Conservation (phyloP, 352 stramenopile species). For the Phytopythium helicoides region DNA sequence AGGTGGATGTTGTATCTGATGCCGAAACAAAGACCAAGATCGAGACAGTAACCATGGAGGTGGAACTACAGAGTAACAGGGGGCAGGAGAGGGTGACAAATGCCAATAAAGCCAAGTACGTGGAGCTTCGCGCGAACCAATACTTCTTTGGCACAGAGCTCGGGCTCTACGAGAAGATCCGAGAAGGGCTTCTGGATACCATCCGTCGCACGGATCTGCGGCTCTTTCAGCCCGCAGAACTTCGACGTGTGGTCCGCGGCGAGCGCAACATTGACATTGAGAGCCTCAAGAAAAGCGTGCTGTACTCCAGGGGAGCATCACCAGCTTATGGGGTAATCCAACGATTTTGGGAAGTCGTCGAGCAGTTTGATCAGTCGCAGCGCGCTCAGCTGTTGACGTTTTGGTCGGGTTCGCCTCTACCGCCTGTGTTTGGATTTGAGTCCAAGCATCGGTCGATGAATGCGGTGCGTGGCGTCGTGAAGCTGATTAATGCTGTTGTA, state of each 20-base stretch:
- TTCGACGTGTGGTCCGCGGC: slow-evolving; percentile 45
- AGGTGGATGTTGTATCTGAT: slow-evolving; percentile 31
- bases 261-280: slow-evolving; percentile 52
- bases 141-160: slow-evolving; percentile 64
- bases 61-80: slow-evolving; percentile 45
- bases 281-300: slow-evolving; percentile 46
- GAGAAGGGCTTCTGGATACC: slow-evolving; percentile 56
- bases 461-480: slow-evolving; percentile 45
- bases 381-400: slow-evolving; percentile 68
- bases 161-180: slow-evolving; percentile 57
- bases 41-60: slow-evolving; percentile 43
- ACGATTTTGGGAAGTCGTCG: slow-evolving; percentile 65
- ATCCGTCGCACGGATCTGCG: slow-evolving; percentile 49
- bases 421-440: slow-evolving; percentile 75
- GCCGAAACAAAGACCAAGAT: slow-evolving; percentile 3
- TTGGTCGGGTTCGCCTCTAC: slow-evolving; percentile 66
- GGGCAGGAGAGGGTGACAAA: slow-evolving; percentile 52
- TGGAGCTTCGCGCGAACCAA: slow-evolving; percentile 52
- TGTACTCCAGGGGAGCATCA: slow-evolving; percentile 52
- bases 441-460: slow-evolving; percentile 48
- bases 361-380: slow-evolving; percentile 50
- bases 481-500: neutral
- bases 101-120: slow-evolving; percentile 64
- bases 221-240: slow-evolving; percentile 55
- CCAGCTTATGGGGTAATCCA: slow-evolving; percentile 39